A percentile compares a stretch with the other conserved stretches of the same genome.
Evolutionary conservation across 257 asterid genomes (phyloP).

Genomic region (Ophiorrhiza pumila): DNA sequence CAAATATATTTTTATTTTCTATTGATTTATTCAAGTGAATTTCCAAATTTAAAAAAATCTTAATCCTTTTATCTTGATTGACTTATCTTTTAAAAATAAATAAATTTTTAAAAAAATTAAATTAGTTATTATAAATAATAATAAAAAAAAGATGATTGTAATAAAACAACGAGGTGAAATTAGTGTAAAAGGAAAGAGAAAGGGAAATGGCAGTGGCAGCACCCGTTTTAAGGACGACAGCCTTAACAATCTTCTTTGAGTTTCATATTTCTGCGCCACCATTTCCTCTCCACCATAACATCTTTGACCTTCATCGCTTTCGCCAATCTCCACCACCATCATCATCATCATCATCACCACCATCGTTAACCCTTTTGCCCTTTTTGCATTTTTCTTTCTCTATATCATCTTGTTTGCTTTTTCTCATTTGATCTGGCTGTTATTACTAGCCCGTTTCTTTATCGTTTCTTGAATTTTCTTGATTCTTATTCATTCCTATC

Average conservation of each 20-base stretch:
- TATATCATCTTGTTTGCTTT: neutral
- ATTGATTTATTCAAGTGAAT: no score
- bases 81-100: no score
- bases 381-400: neutral
- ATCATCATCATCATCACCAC: neutral
- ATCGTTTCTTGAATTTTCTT: neutral
- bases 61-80: no score
- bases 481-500: neutral
- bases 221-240: neutral
- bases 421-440: slow-evolving; percentile 1
- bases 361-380: neutral
- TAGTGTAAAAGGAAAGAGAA: neutral
- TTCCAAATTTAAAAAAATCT: no score
- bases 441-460: neutral
- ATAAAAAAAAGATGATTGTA: no score
- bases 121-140: no score
- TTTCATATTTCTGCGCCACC: slow-evolving; percentile 3
- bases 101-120: no score
- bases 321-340: no score
- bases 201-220: neutral
- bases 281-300: slow-evolving; percentile 15
- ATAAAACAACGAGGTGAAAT: no score
- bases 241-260: neutral
- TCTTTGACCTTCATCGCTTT: neutral
- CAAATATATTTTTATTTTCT: no score